Conservation (phyloP, 352 stramenopile species). For the Globisporangium lucens region DNA sequence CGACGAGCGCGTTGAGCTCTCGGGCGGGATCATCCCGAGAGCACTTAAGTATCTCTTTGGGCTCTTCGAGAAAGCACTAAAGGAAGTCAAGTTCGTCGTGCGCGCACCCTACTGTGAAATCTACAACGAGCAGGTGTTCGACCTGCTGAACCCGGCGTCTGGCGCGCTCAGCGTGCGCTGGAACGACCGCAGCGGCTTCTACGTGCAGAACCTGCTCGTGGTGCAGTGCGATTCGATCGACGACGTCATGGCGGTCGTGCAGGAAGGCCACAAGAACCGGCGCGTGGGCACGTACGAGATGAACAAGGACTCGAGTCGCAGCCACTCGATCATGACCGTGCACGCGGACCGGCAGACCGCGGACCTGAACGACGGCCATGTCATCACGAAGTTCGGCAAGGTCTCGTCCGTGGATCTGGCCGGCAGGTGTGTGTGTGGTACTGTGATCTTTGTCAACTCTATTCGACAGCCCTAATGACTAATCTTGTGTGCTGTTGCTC, state of each 20-base stretch:
- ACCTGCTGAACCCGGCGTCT: slow-evolving; percentile 65
- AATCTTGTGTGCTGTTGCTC: neutral
- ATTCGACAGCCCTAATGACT: neutral
- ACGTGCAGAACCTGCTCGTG: slow-evolving; percentile 74
- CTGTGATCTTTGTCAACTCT: neutral
- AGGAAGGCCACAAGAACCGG: slow-evolving; percentile 71
- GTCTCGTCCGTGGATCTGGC: slow-evolving; percentile 82
- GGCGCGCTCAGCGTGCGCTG: slow-evolving; percentile 66
- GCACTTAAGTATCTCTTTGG: slow-evolving; percentile 69
- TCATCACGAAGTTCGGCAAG: slow-evolving; percentile 65
- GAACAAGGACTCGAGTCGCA: slow-evolving; percentile 82
- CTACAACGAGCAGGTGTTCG: slow-evolving; percentile 84
- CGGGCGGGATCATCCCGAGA: slow-evolving; percentile 67
- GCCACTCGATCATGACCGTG: slow-evolving; percentile 73
- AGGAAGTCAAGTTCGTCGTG: slow-evolving; percentile 56
- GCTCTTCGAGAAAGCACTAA: slow-evolving; percentile 40
- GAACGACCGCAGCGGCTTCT: slow-evolving; percentile 73
- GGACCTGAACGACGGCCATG: slow-evolving; percentile 42
- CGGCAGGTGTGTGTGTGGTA: slow-evolving; percentile 27
- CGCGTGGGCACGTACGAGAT: slow-evolving; percentile 65
- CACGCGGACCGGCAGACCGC: slow-evolving; percentile 61
- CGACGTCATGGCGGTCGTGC: slow-evolving; percentile 69
- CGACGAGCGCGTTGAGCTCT: slow-evolving; percentile 27
- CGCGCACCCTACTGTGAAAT: slow-evolving; percentile 80
- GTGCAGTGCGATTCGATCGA: slow-evolving; percentile 72